Conservation (phyloP, 768 basidiomycete species). For the Serendipita indica region DNA sequence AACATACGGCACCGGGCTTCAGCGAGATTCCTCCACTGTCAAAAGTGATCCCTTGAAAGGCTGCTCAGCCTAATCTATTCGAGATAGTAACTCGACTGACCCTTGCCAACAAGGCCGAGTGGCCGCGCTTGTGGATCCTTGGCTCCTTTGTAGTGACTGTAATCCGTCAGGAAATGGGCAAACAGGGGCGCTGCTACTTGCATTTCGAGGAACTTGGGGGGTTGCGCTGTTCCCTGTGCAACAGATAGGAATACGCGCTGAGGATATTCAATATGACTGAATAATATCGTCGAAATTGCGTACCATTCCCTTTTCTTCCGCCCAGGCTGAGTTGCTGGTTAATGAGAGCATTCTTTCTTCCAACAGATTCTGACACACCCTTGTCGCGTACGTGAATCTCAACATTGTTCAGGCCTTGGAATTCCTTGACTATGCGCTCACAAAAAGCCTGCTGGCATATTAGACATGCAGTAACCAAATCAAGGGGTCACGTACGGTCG, state of each 20-base stretch:
- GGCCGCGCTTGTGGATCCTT: conserved; percentile 39
- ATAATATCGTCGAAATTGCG: conserved; percentile 5
- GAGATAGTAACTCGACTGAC: conserved; percentile 24
- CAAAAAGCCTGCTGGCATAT: conserved; percentile 38
- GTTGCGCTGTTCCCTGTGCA: conserved; percentile 65
- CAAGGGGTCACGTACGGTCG: conserved; percentile 36
- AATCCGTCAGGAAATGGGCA: not conserved
- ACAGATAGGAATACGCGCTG: conserved; percentile 79
- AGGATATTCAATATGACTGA: not conserved
- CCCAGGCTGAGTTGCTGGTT: conserved; percentile 43
- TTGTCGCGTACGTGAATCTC: conserved; percentile 58
- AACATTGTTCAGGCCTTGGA: conserved; percentile 50
- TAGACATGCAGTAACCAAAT: not conserved
- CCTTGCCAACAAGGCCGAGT: conserved; percentile 70
- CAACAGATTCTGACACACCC: conserved; percentile 29
- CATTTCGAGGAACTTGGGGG: conserved; percentile 81
- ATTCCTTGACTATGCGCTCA: conserved; percentile 52
- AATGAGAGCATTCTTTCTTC: not conserved
- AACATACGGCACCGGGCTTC: conserved; percentile 53
- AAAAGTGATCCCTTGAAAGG: conserved; percentile 42
- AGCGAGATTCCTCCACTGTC: conserved; percentile 80
- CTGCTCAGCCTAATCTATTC: not conserved
- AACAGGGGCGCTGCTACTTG: conserved; percentile 20
- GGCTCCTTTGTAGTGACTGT: conserved; percentile 71
- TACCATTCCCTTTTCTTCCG: conserved; percentile 71